These are phyloP conservation scores for Myxozyma lipomycoides DNA, from an alignment of 805 yeast genomes.

Conservation along the genomic window DNA sequence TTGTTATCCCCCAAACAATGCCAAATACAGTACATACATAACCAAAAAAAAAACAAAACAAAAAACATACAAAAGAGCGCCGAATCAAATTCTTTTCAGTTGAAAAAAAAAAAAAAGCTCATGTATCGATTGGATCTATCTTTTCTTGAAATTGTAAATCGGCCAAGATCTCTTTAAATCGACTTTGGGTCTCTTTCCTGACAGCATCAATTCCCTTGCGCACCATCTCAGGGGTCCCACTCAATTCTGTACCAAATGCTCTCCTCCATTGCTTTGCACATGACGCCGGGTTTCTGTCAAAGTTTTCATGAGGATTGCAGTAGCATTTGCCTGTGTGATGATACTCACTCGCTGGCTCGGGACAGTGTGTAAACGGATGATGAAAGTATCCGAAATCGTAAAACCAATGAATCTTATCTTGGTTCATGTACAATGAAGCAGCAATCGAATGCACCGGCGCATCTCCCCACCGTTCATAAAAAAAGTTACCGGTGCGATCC, in stretches of 20 bases:
- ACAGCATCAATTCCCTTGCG: background rate
- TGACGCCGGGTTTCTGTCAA: constrained; percentile 18
- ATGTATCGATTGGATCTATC: background rate
- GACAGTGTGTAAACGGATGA: constrained; percentile 31
- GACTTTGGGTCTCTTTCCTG: background rate
- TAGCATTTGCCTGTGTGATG: constrained; percentile 23
- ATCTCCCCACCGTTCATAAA: constrained; percentile 67
- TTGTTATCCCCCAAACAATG: too few species aligned
- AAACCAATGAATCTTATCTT: constrained; percentile 65
- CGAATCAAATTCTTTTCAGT: too few species aligned
- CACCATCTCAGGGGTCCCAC: background rate
- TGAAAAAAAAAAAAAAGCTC: too few species aligned
- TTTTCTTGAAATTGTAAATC: background rate
- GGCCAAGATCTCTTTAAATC: background rate
- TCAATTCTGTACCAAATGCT: background rate
- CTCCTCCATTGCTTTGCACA: constrained; percentile 13
- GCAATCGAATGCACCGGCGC: constrained; percentile 86
- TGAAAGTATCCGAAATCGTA: constrained; percentile 83
- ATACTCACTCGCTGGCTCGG: constrained; percentile 19
- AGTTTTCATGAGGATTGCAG: constrained; percentile 23
- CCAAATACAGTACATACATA: too few species aligned
- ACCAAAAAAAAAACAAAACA: too few species aligned
- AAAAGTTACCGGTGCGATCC: constrained; percentile 62
- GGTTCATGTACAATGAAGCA: constrained; percentile 54
- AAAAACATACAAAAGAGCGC: too few species aligned